Percentiles rank a stretch among this genome's conserved stretches.
Evolutionary conservation across 1,284 basidiomycete species (phyloP).

Genomic region (Lentinula novae-zelandiae): DNA sequence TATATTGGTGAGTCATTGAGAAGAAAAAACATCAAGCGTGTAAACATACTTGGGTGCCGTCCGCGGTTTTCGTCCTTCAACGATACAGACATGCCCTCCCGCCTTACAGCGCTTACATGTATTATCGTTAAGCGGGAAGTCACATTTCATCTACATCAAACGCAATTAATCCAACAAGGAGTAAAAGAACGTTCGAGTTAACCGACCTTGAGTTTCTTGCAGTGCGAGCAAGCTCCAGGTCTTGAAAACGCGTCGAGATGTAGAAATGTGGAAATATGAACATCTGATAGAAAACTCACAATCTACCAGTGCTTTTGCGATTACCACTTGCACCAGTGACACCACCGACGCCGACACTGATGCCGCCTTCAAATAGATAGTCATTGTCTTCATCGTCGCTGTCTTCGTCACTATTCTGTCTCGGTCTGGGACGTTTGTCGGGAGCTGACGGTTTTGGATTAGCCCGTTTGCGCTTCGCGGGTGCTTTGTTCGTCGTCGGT

Average conservation of each 20-base stretch:
- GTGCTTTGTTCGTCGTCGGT: background rate
- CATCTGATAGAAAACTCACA: conserved; percentile 29
- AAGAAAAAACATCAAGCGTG: conserved; percentile 12
- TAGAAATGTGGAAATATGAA: background rate
- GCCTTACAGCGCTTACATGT: conserved; percentile 70
- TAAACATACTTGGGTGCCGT: conserved; percentile 72
- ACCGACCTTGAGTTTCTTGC: conserved; percentile 79
- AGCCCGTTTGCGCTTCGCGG: conserved; percentile 11
- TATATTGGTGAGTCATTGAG: background rate
- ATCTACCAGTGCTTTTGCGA: conserved; percentile 26
- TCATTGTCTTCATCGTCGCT: conserved; percentile 15
- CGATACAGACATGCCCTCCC: conserved; percentile 69
- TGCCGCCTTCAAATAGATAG: conserved; percentile 24
- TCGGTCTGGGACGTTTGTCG: conserved; percentile 10
- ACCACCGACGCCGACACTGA: conserved; percentile 37
- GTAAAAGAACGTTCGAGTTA: conserved; percentile 10
- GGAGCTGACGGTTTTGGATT: background rate
- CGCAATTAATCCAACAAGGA: background rate
- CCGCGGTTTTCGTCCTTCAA: conserved; percentile 73
- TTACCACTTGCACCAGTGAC: conserved; percentile 29
- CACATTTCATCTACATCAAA: conserved; percentile 69
- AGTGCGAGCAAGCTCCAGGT: conserved; percentile 75
- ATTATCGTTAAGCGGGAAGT: conserved; percentile 63
- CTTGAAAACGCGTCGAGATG: conserved; percentile 29
- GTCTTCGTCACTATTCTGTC: conserved; percentile 25